Evolutionary conservation across 768 basidiomycete species (phyloP).

Genomic region (Suillus ampliporus): DNA sequence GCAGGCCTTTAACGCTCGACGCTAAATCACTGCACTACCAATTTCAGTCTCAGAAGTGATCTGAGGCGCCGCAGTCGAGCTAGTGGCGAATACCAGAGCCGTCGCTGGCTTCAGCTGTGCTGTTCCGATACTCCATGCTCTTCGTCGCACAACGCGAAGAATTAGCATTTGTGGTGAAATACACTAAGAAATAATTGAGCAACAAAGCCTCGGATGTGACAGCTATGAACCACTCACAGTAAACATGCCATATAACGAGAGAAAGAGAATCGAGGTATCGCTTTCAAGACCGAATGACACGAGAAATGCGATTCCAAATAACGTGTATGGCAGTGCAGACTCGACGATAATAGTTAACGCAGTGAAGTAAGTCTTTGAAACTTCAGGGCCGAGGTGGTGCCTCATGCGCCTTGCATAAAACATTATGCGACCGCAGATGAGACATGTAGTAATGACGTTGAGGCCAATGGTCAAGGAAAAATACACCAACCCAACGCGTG

Average conservation of each 20-base stretch:
- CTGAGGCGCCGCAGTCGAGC: background rate
- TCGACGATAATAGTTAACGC: constrained; percentile 9
- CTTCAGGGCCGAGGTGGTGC: constrained; percentile 6
- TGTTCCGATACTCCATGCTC: constrained; percentile 12
- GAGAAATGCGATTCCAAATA: constrained; percentile 19
- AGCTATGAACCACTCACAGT: constrained; percentile 5
- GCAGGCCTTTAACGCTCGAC: background rate
- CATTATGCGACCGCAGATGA: constrained; percentile 22
- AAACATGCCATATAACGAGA: constrained; percentile 22
- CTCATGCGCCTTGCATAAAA: constrained; percentile 12
- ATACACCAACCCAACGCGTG: constrained; percentile 19
- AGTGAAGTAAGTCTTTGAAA: constrained; percentile 15
- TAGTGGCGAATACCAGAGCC: background rate
- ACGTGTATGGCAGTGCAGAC: constrained; percentile 23
- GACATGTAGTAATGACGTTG: constrained; percentile 15
- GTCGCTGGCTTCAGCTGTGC: background rate
- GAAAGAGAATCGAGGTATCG: constrained; percentile 17
- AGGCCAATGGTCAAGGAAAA: constrained; percentile 16
- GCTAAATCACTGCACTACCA: background rate
- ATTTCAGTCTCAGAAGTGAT: background rate
- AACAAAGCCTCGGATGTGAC: background rate
- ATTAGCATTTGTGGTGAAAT: constrained; percentile 23
- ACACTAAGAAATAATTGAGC: constrained; percentile 14
- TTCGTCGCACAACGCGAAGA: constrained; percentile 18
- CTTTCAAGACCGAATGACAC: constrained; percentile 16